A percentile compares a stretch with the other conserved stretches of the same genome.
Evolutionary conservation across 495 filamentous ascomycete genomes (phyloP).

Genomic region (Aspergillus mulundensis): DNA sequence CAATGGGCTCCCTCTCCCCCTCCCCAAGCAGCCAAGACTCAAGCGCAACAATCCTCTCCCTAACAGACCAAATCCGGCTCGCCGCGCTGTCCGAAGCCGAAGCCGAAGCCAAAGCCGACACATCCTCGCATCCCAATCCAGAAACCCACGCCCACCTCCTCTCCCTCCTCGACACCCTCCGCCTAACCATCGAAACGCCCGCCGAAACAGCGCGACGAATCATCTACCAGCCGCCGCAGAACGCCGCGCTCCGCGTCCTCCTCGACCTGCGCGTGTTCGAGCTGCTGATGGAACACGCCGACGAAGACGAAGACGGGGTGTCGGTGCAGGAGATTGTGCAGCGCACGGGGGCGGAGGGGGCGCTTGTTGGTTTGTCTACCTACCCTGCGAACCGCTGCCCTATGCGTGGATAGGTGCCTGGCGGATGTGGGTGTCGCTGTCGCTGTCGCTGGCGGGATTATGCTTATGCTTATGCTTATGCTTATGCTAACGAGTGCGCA

Average conservation of each 20-base stretch:
- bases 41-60: constrained; percentile 11
- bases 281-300: constrained; percentile 23
- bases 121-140: constrained; percentile 16
- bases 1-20: background rate
- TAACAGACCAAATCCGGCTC: constrained; percentile 24
- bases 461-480: no score
- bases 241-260: constrained; percentile 34
- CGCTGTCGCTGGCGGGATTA: no score
- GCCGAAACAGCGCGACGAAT: constrained; percentile 33
- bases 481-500: constrained; percentile 11
- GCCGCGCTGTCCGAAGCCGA: no score
- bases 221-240: constrained; percentile 43
- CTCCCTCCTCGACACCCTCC: constrained; percentile 28
- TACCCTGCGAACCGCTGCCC: background rate
- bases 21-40: background rate
- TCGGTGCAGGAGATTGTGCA: constrained; percentile 26
- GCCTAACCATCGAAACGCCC: constrained; percentile 31
- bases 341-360: constrained; percentile 27
- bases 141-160: constrained; percentile 30
- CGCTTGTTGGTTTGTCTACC: constrained; percentile 26
- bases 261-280: constrained; percentile 34
- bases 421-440: no score
- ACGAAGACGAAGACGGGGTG: constrained; percentile 13
- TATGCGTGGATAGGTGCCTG: no score
- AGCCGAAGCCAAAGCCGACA: constrained; percentile 19